phyloP scores from a whole-genome alignment of 1,284 basidiomycete species.

The Ceratobasidium sp. region DNA sequence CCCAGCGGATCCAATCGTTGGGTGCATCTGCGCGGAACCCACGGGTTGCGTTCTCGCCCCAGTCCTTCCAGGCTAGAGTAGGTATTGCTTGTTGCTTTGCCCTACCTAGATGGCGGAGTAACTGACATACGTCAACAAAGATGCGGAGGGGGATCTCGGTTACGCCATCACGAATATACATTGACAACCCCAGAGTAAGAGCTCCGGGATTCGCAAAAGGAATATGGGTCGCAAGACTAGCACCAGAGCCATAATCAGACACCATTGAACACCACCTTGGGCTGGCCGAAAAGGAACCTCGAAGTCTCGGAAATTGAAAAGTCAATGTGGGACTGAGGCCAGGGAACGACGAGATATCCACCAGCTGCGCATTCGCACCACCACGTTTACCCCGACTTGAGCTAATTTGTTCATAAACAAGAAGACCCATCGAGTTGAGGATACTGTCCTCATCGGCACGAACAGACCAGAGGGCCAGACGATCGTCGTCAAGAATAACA shows the following conservation, averaged over 20 bases:
- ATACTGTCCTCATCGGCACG: not conserved
- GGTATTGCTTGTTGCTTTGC: not conserved
- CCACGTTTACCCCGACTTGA: not conserved
- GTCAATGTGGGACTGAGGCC: not conserved
- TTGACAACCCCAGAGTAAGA: slow-evolving; percentile 1
- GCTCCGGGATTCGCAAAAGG: not conserved
- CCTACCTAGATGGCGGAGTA: not conserved
- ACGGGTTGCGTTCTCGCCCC: slow-evolving; percentile 31
- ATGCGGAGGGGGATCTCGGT: not conserved
- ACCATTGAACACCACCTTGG: not conserved
- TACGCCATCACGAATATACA: not conserved
- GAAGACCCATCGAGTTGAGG: not conserved
- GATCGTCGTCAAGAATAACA: not conserved
- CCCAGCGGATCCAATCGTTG: slow-evolving; percentile 27
- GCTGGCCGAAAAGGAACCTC: not conserved
- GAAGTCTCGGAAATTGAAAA: slow-evolving; percentile 8
- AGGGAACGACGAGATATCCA: not conserved
- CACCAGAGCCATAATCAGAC: slow-evolving; percentile 4
- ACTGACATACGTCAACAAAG: not conserved
- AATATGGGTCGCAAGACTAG: not conserved
- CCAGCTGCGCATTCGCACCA: not conserved
- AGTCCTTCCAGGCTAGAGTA: slow-evolving; percentile 3
- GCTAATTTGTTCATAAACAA: slow-evolving; percentile 16
- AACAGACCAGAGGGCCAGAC: slow-evolving; percentile 8
- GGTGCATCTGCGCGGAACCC: slow-evolving; percentile 18